phyloP scores from a whole-genome alignment of 257 asterid species.

The Plantago major region DNA sequence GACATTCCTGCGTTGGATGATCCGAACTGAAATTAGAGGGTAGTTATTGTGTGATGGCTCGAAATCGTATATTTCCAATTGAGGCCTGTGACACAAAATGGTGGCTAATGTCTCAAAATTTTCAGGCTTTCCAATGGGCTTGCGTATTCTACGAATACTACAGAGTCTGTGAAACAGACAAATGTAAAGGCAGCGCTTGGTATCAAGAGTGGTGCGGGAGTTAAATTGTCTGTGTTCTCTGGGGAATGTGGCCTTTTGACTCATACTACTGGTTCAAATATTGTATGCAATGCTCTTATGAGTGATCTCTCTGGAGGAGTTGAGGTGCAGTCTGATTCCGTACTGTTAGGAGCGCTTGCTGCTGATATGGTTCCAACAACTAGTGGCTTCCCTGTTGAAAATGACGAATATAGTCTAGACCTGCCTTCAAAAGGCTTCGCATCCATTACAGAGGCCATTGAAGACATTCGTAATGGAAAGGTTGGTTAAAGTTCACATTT shows the following conservation, averaged over 20 bases:
- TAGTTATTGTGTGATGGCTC: too few species aligned
- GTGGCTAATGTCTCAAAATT: conserved; percentile 22
- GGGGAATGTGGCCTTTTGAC: conserved; percentile 44
- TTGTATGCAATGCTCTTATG: conserved; percentile 30
- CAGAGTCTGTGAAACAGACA: conserved; percentile 34
- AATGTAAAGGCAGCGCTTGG: conserved; percentile 36
- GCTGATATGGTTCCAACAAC: conserved; percentile 60
- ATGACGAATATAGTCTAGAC: conserved; percentile 71
- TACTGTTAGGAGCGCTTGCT: conserved; percentile 51
- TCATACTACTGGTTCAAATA: conserved; percentile 26
- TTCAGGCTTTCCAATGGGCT: conserved; percentile 50
- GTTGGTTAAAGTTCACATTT: conserved; percentile 23
- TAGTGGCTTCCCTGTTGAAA: conserved; percentile 50
- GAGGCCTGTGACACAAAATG: background rate
- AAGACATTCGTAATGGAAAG: conserved; percentile 89
- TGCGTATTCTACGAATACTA: conserved; percentile 33
- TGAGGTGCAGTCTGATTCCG: conserved; percentile 52
- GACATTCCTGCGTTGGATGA: too few species aligned
- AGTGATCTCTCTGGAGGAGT: conserved; percentile 48
- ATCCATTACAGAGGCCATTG: conserved; percentile 68
- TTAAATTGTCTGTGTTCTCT: conserved; percentile 43
- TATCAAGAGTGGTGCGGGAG: conserved; percentile 34
- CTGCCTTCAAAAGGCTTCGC: conserved; percentile 75
- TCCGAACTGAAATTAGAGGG: too few species aligned
- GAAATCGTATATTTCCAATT: background rate